A percentile compares a stretch with the other conserved stretches of the same genome.
These are phyloP conservation scores for Coemansia sp. DNA, from an alignment of 192 early-diverging fungal species.

Conservation along the genomic window DNA sequence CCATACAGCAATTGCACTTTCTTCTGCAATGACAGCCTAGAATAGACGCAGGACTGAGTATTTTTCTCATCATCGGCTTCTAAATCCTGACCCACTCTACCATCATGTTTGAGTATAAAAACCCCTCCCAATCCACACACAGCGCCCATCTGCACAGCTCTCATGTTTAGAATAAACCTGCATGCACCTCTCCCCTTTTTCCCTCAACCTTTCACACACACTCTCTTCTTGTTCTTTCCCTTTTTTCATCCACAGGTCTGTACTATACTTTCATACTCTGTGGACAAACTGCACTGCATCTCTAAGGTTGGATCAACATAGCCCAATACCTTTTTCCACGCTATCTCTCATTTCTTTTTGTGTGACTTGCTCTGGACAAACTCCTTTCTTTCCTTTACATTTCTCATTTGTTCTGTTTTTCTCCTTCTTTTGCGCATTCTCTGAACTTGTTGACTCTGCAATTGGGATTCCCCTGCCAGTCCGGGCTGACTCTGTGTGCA, in stretches of 20 bases:
- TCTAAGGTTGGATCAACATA: conserved; percentile 13
- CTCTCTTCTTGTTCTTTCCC: conserved; percentile 8
- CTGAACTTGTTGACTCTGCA: neutral
- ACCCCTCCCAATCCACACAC: neutral
- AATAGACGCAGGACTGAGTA: neutral
- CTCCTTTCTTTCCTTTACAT: conserved; percentile 1
- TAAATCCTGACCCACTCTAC: neutral
- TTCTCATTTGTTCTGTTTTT: conserved; percentile 1
- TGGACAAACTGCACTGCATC: conserved; percentile 4
- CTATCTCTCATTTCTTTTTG: neutral
- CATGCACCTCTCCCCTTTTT: conserved; percentile 15
- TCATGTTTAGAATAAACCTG: conserved; percentile 3
- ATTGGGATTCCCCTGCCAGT: neutral
- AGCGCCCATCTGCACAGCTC: neutral
- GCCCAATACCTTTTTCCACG: conserved; percentile 14
- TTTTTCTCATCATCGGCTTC: neutral
- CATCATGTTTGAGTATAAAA: neutral
- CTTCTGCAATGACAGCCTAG: neutral
- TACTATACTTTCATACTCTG: conserved; percentile 22
- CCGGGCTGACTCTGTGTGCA: neutral
- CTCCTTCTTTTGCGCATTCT: conserved; percentile 5
- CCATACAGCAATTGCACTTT: neutral
- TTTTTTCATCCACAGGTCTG: conserved; percentile 9
- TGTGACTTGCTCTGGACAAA: neutral
- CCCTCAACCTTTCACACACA: neutral